Evolutionary conservation across 805 yeast species (phyloP).

Genomic region (Dipodascopsis tothii): DNA sequence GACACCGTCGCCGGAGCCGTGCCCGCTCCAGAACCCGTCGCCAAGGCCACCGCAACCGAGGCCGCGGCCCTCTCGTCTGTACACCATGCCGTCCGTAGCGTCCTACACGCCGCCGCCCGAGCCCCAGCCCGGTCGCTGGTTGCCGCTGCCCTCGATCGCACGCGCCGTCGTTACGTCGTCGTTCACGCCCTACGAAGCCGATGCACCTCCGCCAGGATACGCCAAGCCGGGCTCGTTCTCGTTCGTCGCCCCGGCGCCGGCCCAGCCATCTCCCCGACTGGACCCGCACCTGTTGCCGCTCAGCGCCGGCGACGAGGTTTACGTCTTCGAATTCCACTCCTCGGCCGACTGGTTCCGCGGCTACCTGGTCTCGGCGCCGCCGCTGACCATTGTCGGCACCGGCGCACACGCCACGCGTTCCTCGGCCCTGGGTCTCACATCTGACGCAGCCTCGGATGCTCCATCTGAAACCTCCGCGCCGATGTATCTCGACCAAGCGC

Average conservation of each 20-base stretch:
- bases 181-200: conserved; percentile 1
- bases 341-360: conserved; percentile 69
- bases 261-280: too few relatives aligned
- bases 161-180: conserved; percentile 13
- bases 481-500: too few relatives aligned
- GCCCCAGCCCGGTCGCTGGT: conserved; percentile 7
- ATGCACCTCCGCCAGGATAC: background rate
- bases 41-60: too few relatives aligned
- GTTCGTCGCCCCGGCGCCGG: background rate
- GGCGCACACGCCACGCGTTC: conserved; percentile 25
- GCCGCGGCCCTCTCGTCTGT: too few relatives aligned
- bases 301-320: conserved; percentile 61
- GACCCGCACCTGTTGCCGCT: conserved; percentile 10
- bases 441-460: too few relatives aligned
- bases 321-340: conserved; percentile 55
- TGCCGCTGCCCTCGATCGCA: conserved; percentile 5
- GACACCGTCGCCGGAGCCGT: too few relatives aligned
- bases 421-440: too few relatives aligned
- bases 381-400: conserved; percentile 30
- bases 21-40: too few relatives aligned
- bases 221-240: background rate
- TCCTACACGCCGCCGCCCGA: too few relatives aligned
- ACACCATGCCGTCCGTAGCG: too few relatives aligned
- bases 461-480: too few relatives aligned
- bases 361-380: conserved; percentile 58